Evolutionary conservation across 345 rosid species (phyloP).

Genomic region (Gossypium australe): DNA sequence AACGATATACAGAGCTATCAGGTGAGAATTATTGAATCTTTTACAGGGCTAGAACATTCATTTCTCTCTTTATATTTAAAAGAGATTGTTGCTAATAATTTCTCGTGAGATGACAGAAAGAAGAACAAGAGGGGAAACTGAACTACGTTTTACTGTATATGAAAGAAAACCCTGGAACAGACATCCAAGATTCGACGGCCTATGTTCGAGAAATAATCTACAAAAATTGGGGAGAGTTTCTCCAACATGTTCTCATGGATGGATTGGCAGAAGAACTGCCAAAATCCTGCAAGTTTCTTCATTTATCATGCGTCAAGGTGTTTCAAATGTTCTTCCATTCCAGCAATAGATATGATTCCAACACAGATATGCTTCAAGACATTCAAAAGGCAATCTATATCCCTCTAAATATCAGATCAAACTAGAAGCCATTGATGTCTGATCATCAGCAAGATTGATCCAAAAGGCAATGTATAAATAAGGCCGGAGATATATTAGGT

Average conservation of each 20-base stretch:
- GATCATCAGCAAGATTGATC: too few relatives aligned
- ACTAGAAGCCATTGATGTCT: too few relatives aligned
- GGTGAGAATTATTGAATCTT: slow-evolving; percentile 23
- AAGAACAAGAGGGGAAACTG: slow-evolving; percentile 31
- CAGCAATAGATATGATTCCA: slow-evolving; percentile 33
- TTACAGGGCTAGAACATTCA: too few relatives aligned
- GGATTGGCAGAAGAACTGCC: slow-evolving; percentile 22
- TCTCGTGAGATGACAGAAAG: slow-evolving; percentile 21
- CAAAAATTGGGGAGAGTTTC: slow-evolving; percentile 22
- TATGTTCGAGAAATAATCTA: slow-evolving; percentile 13
- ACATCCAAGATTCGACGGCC: slow-evolving; percentile 28
- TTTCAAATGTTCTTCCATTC: slow-evolving; percentile 41
- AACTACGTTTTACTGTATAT: slow-evolving; percentile 28
- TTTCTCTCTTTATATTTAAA: not conserved
- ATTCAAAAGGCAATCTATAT: slow-evolving; percentile 33
- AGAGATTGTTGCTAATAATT: not conserved
- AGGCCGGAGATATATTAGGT: too few relatives aligned
- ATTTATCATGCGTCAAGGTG: slow-evolving; percentile 30
- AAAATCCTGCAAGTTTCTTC: slow-evolving; percentile 23
- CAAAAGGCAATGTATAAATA: too few relatives aligned
- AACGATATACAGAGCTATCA: slow-evolving; percentile 51
- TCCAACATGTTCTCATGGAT: slow-evolving; percentile 30
- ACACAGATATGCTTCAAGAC: slow-evolving; percentile 25
- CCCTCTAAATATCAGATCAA: slow-evolving; percentile 17
- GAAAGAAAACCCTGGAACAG: slow-evolving; percentile 27